These are phyloP conservation scores for Sechiopsis laciniata DNA, from an alignment of 306 rosid genomes.

Conservation along the genomic window DNA sequence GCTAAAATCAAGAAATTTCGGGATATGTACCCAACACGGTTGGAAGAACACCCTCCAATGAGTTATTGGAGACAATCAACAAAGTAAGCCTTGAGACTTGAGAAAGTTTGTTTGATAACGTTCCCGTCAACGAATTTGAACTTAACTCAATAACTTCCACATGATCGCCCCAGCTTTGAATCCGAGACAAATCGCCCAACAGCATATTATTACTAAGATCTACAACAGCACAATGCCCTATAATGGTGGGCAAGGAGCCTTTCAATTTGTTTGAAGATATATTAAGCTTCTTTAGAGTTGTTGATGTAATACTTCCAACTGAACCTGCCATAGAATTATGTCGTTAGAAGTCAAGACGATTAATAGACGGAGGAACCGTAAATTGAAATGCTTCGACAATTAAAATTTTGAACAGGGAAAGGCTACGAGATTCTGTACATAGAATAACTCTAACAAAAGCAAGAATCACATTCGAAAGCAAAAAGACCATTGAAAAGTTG, in stretches of 20 bases:
- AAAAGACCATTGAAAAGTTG: neutral
- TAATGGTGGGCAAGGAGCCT: conserved; percentile 59
- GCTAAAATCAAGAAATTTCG: conserved; percentile 66
- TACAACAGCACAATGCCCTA: conserved; percentile 53
- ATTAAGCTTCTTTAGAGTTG: conserved; percentile 63
- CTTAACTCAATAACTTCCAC: conserved; percentile 61
- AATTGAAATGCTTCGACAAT: neutral
- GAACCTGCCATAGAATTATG: conserved; percentile 50
- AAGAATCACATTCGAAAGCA: neutral
- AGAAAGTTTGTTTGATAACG: conserved; percentile 43
- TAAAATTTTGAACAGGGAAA: no score
- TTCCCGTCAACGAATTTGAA: conserved; percentile 55
- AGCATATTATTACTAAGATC: conserved; percentile 69
- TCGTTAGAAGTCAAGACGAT: neutral
- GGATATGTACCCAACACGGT: conserved; percentile 52
- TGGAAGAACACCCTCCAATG: conserved; percentile 62
- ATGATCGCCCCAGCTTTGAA: conserved; percentile 68
- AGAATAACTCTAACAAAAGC: neutral
- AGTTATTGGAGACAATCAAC: conserved; percentile 55
- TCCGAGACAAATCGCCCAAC: conserved; percentile 54
- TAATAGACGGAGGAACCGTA: neutral
- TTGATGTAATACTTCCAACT: conserved; percentile 58
- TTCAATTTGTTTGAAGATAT: conserved; percentile 64
- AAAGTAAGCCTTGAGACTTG: conserved; percentile 55
- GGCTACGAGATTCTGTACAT: neutral